These are phyloP conservation scores for Hemileia vastatrix DNA, from an alignment of 1,284 basidiomycete genomes.

Conservation along the genomic window DNA sequence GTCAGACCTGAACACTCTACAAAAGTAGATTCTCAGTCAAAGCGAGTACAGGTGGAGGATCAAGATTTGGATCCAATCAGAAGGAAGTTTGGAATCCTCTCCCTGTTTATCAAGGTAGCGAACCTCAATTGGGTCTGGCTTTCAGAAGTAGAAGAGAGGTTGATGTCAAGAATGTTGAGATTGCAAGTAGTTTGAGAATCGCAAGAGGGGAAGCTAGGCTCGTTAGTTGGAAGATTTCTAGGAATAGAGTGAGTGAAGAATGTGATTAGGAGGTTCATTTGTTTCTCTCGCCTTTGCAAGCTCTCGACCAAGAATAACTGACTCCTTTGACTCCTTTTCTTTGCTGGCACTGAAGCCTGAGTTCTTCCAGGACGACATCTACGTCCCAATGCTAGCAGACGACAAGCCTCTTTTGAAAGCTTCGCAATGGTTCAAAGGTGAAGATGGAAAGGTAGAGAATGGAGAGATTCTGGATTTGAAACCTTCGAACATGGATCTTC, in stretches of 20 bases:
- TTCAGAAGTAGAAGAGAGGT: constrained; percentile 46
- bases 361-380: constrained; percentile 51
- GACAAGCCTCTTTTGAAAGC: constrained; percentile 32
- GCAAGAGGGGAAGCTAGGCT: constrained; percentile 72
- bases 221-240: constrained; percentile 47
- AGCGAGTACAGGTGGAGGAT: not conserved
- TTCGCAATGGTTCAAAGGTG: constrained; percentile 43
- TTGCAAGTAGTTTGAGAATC: constrained; percentile 55
- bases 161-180: constrained; percentile 56
- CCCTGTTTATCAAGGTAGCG: constrained; percentile 43
- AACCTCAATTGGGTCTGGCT: constrained; percentile 45
- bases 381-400: constrained; percentile 42
- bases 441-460: constrained; percentile 20
- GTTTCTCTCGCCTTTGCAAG: too few relatives aligned
- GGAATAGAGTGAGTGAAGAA: constrained; percentile 40
- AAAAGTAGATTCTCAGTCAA: not conserved
- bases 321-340: not conserved
- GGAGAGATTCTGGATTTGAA: constrained; percentile 40
- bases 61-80: not conserved
- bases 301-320: too few relatives aligned
- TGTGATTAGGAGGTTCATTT: not conserved
- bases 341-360: constrained; percentile 31
- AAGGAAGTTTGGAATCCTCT: constrained; percentile 17
- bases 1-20: constrained; percentile 37
- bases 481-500: constrained; percentile 44